Conservation (phyloP, 2,329 filamentous ascomycete species). For the Dothistroma pini region DNA sequence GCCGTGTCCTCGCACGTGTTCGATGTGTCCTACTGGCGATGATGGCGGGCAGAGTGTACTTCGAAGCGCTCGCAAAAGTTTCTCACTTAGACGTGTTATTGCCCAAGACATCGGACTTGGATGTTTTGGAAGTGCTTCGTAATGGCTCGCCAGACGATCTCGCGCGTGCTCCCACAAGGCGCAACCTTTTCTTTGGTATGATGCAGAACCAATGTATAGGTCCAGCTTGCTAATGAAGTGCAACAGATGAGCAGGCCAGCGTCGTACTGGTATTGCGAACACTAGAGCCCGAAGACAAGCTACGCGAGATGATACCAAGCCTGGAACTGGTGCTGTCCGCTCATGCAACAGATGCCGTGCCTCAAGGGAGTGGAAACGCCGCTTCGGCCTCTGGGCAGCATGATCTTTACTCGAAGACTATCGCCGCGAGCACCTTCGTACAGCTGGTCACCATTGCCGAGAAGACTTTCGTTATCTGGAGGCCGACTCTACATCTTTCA, state of each 20-base stretch:
- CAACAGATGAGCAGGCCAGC: conserved; percentile 28
- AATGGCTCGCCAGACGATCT: conserved; percentile 25
- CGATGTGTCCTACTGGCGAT: not conserved
- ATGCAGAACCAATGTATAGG: not conserved
- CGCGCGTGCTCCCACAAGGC: conserved; percentile 21
- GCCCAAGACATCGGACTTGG: conserved; percentile 22
- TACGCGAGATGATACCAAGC: conserved; percentile 23
- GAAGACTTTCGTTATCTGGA: conserved; percentile 30
- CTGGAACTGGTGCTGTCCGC: conserved; percentile 31
- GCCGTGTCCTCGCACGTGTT: not conserved
- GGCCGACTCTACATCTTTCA: conserved; percentile 26
- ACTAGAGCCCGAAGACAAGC: conserved; percentile 13
- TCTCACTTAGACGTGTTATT: conserved; percentile 30
- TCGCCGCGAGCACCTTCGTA: conserved; percentile 12
- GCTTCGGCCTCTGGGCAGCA: conserved; percentile 32
- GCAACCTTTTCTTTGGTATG: conserved; percentile 33
- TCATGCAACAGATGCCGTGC: conserved; percentile 34
- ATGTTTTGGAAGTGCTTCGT: conserved; percentile 19
- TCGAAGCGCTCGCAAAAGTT: conserved; percentile 23
- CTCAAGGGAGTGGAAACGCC: conserved; percentile 27
- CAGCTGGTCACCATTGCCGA: conserved; percentile 22
- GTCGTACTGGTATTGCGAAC: conserved; percentile 28
- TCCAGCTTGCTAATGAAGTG: conserved; percentile 23
- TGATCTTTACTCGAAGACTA: conserved; percentile 24
- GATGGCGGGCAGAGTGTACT: conserved; percentile 19